Conservation (phyloP, 495 filamentous ascomycete genomes). For the Viridothelium virens region DNA sequence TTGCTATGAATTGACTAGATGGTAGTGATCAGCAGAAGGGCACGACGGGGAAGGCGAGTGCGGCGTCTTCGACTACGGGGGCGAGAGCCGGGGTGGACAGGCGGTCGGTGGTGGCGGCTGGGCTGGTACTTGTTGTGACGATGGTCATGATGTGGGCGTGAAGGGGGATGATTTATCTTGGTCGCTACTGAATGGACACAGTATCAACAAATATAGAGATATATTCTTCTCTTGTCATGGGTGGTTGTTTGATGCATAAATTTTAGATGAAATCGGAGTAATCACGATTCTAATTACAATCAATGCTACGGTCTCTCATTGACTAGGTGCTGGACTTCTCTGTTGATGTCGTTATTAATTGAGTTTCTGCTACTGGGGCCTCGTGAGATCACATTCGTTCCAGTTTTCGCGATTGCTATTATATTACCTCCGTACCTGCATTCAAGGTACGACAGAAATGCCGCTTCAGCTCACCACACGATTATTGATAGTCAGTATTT, state of each 20-base stretch:
- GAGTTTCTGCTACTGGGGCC: no score
- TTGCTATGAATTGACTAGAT: slow-evolving; percentile 1
- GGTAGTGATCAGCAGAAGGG: slow-evolving; percentile 10
- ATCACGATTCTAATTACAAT: neutral
- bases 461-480: no score
- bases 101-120: neutral
- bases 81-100: neutral
- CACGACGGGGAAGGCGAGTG: neutral
- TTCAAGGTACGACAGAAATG: no score
- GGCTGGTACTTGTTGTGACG: neutral
- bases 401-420: no score
- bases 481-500: no score
- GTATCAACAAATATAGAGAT: neutral
- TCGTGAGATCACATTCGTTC: no score
- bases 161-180: neutral
- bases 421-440: no score
- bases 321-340: no score
- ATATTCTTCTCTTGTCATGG: neutral
- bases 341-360: no score
- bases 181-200: neutral
- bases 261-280: neutral
- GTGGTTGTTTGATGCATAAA: slow-evolving; percentile 2
- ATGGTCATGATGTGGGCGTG: neutral
- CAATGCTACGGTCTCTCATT: no score
- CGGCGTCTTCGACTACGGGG: neutral